Percentiles rank a stretch among this genome's conserved stretches.
Evolutionary conservation across 176 grass and related monocot species (phyloP).

Genomic region (Carex pumila): DNA sequence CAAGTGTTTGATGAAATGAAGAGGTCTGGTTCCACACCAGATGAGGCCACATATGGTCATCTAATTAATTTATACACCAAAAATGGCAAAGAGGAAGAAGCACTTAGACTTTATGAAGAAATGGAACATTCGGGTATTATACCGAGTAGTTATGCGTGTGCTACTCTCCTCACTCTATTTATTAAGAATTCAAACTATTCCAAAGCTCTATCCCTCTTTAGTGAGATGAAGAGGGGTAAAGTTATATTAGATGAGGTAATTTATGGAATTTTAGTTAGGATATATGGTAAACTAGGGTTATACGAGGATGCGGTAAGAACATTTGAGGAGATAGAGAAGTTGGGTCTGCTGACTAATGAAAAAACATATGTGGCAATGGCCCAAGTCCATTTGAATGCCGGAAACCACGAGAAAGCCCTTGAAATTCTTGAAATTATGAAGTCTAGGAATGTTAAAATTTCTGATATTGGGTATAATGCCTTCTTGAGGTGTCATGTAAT

Average conservation of each 20-base stretch:
- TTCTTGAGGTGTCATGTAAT: constrained; percentile 63
- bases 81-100: constrained; percentile 52
- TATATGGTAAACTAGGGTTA: constrained; percentile 75
- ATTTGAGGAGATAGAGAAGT: constrained; percentile 60
- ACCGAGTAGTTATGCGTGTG: constrained; percentile 89
- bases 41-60: constrained; percentile 51
- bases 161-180: constrained; percentile 58
- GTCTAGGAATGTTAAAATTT: constrained; percentile 45
- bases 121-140: constrained; percentile 48
- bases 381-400: constrained; percentile 57
- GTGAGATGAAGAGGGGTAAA: constrained; percentile 59
- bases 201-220: constrained; percentile 65
- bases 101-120: constrained; percentile 56
- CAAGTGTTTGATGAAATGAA: constrained; percentile 52
- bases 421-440: constrained; percentile 58
- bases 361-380: constrained; percentile 92
- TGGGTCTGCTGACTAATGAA: constrained; percentile 47
- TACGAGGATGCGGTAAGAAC: constrained; percentile 57
- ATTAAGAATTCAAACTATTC: constrained; percentile 79
- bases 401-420: constrained; percentile 50
- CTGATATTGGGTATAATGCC: constrained; percentile 46
- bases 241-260: constrained; percentile 76
- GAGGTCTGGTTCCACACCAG: constrained; percentile 31
- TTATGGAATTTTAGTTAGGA: constrained; percentile 84
- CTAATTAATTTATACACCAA: constrained; percentile 60